Evolutionary conservation across 345 rosid genomes (phyloP).

Genomic region (Boechera divaricarpa): DNA sequence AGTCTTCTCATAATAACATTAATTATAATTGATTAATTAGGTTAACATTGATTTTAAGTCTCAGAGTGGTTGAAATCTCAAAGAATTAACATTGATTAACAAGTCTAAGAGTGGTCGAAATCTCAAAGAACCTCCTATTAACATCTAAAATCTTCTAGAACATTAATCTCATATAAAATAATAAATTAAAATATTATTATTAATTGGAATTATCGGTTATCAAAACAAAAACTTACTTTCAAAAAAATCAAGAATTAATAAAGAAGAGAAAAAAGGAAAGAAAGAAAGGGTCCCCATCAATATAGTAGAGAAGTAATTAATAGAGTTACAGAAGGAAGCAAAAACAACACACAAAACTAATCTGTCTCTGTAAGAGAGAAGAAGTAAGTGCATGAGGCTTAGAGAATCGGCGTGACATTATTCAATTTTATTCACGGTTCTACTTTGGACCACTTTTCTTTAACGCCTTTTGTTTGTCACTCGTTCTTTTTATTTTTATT

Average conservation of each 20-base stretch:
- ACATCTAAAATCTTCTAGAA: slow-evolving; percentile 22
- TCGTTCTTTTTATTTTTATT: slow-evolving; percentile 23
- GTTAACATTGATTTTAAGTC: background rate
- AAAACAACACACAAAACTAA: slow-evolving; percentile 41
- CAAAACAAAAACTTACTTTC: background rate
- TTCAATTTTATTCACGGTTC: slow-evolving; percentile 48
- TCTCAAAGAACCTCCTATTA: slow-evolving; percentile 11
- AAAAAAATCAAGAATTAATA: background rate
- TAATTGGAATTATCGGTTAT: background rate
- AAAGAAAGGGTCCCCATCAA: slow-evolving; percentile 34
- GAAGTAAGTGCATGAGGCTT: slow-evolving; percentile 41
- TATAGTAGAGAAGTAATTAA: slow-evolving; percentile 35
- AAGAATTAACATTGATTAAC: background rate
- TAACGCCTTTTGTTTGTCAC: slow-evolving; percentile 50
- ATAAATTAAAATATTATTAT: slow-evolving; percentile 5
- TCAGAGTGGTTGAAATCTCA: slow-evolving; percentile 24
- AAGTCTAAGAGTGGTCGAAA: slow-evolving; percentile 14
- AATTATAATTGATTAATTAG: too few species aligned
- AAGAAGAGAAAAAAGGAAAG: slow-evolving; percentile 4
- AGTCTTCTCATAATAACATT: background rate
- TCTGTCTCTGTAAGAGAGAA: slow-evolving; percentile 36
- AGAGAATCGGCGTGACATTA: slow-evolving; percentile 51
- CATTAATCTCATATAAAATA: background rate
- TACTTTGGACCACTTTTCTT: slow-evolving; percentile 51
- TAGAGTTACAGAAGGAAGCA: slow-evolving; percentile 36